phyloP scores from a whole-genome alignment of 1,284 basidiomycete species.

The Leccinum subspadiceum region DNA sequence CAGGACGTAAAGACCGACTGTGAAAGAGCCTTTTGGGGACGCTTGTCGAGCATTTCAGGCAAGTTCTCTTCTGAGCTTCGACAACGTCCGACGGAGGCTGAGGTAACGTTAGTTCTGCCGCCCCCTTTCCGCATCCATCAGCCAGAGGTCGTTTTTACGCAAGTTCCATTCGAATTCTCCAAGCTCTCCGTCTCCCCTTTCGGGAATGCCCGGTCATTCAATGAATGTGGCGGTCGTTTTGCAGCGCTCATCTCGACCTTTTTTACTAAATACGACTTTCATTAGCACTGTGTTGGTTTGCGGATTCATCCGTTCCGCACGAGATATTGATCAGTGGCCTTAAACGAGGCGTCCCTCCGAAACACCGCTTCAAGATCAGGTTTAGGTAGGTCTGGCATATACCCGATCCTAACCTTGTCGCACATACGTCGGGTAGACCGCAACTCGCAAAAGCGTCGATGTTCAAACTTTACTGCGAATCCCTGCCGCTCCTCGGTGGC shows the following conservation, averaged over 20 bases:
- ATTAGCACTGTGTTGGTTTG: constrained; percentile 68
- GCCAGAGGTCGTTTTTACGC: constrained; percentile 58
- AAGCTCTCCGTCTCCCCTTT: constrained; percentile 39
- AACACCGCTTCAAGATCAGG: constrained; percentile 59
- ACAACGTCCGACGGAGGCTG: background rate
- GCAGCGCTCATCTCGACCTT: constrained; percentile 16
- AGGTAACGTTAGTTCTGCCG: constrained; percentile 38
- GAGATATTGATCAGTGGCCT: constrained; percentile 76
- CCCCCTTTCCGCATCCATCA: constrained; percentile 44
- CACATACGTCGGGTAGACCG: constrained; percentile 39
- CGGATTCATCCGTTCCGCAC: constrained; percentile 40
- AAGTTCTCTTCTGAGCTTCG: background rate
- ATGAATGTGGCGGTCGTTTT: constrained; percentile 51
- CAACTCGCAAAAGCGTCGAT: constrained; percentile 48
- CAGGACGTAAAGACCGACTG: constrained; percentile 52
- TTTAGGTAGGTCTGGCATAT: constrained; percentile 47
- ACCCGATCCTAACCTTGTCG: constrained; percentile 1
- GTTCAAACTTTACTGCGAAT: constrained; percentile 40
- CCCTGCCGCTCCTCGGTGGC: constrained; percentile 16
- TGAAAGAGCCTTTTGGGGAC: constrained; percentile 57
- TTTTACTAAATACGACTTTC: constrained; percentile 1
- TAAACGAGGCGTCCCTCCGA: constrained; percentile 72
- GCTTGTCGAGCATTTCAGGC: constrained; percentile 44
- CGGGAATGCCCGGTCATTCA: constrained; percentile 47
- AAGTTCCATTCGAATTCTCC: constrained; percentile 57